Percentiles rank a stretch among this genome's conserved stretches.
Evolutionary conservation across 2,329 filamentous ascomycete species (phyloP).

Genomic region (Colletotrichum sansevieriae): DNA sequence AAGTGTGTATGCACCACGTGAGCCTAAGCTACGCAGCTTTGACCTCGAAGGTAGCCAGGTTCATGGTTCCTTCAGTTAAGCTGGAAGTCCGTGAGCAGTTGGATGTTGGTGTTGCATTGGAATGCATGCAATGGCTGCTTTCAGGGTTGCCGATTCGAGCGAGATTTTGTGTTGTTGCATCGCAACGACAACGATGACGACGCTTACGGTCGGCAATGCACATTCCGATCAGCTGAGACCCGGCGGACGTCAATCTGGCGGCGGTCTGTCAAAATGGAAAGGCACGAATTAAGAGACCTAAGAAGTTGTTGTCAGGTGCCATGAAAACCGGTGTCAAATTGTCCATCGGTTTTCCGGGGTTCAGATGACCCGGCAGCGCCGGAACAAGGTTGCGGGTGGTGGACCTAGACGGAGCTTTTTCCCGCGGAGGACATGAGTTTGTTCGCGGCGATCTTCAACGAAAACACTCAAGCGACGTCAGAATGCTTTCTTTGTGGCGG

Average conservation of each 20-base stretch:
- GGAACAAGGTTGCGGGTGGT: conserved; percentile 7
- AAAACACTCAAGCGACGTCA: conserved; percentile 12
- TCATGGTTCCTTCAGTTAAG: not conserved
- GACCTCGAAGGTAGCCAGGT: not conserved
- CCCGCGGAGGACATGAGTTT: conserved; percentile 16
- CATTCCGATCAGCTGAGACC: too few species aligned
- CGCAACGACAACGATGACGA: not conserved
- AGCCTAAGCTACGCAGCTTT: not conserved
- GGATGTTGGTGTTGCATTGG: not conserved
- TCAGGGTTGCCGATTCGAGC: not conserved
- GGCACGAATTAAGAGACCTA: not conserved
- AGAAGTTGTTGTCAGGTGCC: not conserved
- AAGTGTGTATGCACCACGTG: too few species aligned
- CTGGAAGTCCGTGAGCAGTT: not conserved
- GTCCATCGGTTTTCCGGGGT: not conserved
- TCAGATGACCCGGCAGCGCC: conserved; percentile 7
- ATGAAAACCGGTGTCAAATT: not conserved
- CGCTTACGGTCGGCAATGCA: not conserved
- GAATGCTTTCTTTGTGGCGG: not conserved
- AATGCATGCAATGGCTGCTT: not conserved
- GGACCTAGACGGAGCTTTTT: conserved; percentile 1
- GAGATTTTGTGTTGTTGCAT: conserved; percentile 1
- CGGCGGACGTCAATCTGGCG: not conserved
- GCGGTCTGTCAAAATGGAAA: not conserved
- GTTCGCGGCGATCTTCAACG: conserved; percentile 8